phyloP scores from a whole-genome alignment of 495 filamentous ascomycete genomes.

The Penicillium mononematosum region DNA sequence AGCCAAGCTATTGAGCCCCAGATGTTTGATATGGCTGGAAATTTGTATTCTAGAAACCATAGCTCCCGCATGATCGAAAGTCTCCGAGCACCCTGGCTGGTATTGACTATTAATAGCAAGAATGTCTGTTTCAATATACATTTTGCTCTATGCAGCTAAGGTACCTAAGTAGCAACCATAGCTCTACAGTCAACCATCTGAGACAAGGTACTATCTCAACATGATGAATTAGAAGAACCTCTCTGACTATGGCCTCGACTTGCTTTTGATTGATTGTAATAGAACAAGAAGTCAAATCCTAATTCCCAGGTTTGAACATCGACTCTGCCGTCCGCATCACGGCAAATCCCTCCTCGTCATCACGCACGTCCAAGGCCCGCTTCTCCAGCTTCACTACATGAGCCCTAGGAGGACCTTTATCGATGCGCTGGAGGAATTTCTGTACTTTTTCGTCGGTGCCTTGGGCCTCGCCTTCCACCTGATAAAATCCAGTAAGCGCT shows the following conservation, averaged over 20 bases:
- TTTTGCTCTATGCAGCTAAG: background rate
- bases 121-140: background rate
- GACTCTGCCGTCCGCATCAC: constrained; percentile 43
- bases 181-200: too few species aligned
- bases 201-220: background rate
- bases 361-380: constrained; percentile 56
- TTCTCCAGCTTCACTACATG: constrained; percentile 72
- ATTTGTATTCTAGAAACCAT: too few species aligned
- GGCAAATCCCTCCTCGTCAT: constrained; percentile 64
- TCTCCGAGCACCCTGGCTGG: background rate
- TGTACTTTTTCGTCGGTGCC: constrained; percentile 62
- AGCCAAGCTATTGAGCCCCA: too few species aligned
- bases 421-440: constrained; percentile 70
- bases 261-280: background rate
- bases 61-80: too few species aligned
- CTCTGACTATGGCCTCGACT: background rate
- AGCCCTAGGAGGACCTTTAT: constrained; percentile 67
- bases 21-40: too few species aligned
- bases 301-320: constrained; percentile 20
- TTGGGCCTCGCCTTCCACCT: constrained; percentile 93
- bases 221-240: background rate
- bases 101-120: background rate
- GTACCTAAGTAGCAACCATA: background rate
- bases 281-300: background rate
- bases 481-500: background rate